Evolutionary conservation across 495 filamentous ascomycete species (phyloP).

Genomic region (Tuber brumale): DNA sequence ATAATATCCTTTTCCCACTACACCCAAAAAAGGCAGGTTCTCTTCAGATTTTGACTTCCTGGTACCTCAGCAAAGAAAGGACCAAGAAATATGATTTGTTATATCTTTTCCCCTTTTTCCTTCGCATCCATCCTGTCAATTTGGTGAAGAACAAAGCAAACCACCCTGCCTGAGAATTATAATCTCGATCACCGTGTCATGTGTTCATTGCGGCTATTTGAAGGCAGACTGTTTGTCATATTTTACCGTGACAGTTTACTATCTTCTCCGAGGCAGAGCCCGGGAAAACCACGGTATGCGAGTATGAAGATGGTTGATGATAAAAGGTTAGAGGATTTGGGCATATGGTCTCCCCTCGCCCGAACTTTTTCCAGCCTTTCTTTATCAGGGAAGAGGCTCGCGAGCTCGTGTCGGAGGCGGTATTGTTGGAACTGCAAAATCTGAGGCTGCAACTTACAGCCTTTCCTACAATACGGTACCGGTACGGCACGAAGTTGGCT

Average conservation of each 20-base stretch:
- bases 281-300: background rate
- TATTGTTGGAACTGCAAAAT: background rate
- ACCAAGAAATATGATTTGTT: slow-evolving; percentile 2
- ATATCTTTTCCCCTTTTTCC: background rate
- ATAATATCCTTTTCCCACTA: slow-evolving; percentile 22
- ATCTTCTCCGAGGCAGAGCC: background rate
- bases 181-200: background rate
- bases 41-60: background rate
- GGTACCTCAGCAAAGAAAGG: background rate
- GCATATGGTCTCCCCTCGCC: background rate
- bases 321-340: background rate
- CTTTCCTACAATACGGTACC: background rate
- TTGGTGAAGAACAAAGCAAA: background rate
- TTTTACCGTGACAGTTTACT: background rate
- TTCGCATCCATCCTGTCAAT: background rate
- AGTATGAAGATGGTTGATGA: background rate
- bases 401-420: background rate
- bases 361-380: slow-evolving; percentile 2
- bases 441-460: background rate
- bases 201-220: background rate
- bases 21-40: background rate
- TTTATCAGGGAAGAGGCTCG: background rate
- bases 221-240: background rate
- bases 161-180: background rate
- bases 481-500: background rate